Percentiles rank a stretch among this genome's conserved stretches.
Conservation (phyloP, 441 rosid genomes). For the Rhodomyrtus psidioides region DNA sequence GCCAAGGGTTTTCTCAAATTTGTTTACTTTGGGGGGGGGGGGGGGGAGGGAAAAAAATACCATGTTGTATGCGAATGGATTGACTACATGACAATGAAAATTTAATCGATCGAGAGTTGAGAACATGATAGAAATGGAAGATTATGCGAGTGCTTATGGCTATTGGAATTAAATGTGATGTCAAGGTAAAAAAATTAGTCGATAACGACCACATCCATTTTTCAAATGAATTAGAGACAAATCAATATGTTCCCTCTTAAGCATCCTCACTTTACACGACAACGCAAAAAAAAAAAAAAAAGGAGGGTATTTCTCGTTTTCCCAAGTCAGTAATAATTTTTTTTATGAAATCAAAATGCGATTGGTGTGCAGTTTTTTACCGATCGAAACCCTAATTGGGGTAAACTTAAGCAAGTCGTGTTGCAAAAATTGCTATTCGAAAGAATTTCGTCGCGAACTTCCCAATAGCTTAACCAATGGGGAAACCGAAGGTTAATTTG, state of each 20-base stretch:
- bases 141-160: neutral
- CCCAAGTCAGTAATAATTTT: neutral
- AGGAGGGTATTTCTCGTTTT: too few species aligned
- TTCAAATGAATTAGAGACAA: neutral
- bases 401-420: neutral
- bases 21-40: too few species aligned
- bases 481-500: neutral
- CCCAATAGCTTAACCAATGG: neutral
- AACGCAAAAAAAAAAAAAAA: neutral
- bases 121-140: neutral
- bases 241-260: neutral
- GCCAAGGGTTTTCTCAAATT: too few species aligned
- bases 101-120: too few species aligned
- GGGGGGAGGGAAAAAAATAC: too few species aligned
- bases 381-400: fast-evolving
- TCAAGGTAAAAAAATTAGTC: neutral
- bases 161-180: neutral
- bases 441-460: neutral
- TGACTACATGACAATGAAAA: too few species aligned
- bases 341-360: neutral
- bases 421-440: fast-evolving
- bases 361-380: neutral
- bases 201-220: neutral
- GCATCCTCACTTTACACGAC: neutral
- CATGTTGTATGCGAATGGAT: too few species aligned